Base-by-base conservation (phyloP, 2,329 filamentous ascomycete species). In the Aspergillus cejpii region DNA sequence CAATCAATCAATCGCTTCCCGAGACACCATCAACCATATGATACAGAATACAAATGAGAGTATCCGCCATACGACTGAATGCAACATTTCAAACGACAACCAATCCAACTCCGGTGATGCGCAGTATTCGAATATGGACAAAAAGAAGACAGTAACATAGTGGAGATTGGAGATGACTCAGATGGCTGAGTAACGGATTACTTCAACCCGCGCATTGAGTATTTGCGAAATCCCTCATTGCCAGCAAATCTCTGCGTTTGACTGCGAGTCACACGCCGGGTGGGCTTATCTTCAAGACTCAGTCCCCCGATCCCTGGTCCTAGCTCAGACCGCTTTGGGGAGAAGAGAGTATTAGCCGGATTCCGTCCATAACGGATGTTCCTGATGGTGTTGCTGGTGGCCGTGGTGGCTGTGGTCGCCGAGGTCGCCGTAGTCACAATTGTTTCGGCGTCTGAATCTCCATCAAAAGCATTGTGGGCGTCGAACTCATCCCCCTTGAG, bases 401-500 rank as follows among this genome's bases (percentile, higher is more conserved):
- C 55, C 5, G 53, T 55, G 1, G 62, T 64, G 11, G 62, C 56
- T 11, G 56, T 59, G 5, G n/a, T n/a, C n/a, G n/a, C n/a, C 5
- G 53, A 54, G 1, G 62, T 64, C 10, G 62, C 56, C 12, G 56
- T 59, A 5, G 63, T 66, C 28, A 61, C 54, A 4, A 61, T 56
- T n/a, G 63, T 67, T 46, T 67, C 65, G 19, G 52, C 57, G 37
- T 68, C 65, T 3, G 65, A 68, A 39, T 68, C 65, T 33, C 51
- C 55, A 23, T 62, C 62, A 21, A 58, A 58, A 11, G 38, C 41
- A 31, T 67, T 63, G 3, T 61, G 65, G 1, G 41, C 43, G 20
- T 62, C 57, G 3, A 63, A 59, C 2, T 66, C 64, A 14, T 58
- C 58, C 20, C 52, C 54, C 45, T 58, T 63, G 21, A 65, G 41